Base-by-base conservation (phyloP, 768 basidiomycete species). In the Russula foetens region DNA sequence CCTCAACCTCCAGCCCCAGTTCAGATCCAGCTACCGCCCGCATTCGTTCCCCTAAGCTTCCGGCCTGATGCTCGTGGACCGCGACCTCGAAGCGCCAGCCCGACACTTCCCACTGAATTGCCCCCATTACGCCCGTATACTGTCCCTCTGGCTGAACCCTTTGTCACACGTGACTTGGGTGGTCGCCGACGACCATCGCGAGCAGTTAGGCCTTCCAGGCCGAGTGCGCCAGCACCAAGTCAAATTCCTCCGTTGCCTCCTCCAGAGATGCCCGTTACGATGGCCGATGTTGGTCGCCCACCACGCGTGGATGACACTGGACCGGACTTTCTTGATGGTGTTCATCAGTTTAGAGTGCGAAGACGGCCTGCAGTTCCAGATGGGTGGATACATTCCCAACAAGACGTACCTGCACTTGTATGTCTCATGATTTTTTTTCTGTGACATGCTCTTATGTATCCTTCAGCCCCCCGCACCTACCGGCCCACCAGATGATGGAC, bases 31-130 rank as follows among this genome's bases (percentile, higher is more conserved):
- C 72, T 70, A 2, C 80, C 85, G 14, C 85, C 86, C 0, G 71
- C 75, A 4, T 67, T 87, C 6, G 74, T 79, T 0, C 82, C 81
- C 0, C 80, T 88, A 56, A 70, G 72, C 14, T 85, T 83, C 66
- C 78, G 81, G 43, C 82, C 82, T 15, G 72, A 75, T 7, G 75
- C 77, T 11, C 54, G 72, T 26, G 59, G 62, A 7, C 59, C 71
- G 1, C 71, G 77, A 35, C 75, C 77, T 19, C 73, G 76, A 53
- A 79, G 77, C 43, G 67, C 75, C 19, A 77, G 76, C 62, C 78
- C 79, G 55, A 64, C 66, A 48, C 68, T 68, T 60, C 64, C 67
- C 41, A 59, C 68, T 1, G 72, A 72, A 15, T 24, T 72, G 6
- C 69, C 75, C 9, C 70, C 70, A 45, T 24, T 47, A 48, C 73